Evolutionary conservation across 108 stramenopile species (phyloP).

Genomic region (Bacterosira constricta): DNA sequence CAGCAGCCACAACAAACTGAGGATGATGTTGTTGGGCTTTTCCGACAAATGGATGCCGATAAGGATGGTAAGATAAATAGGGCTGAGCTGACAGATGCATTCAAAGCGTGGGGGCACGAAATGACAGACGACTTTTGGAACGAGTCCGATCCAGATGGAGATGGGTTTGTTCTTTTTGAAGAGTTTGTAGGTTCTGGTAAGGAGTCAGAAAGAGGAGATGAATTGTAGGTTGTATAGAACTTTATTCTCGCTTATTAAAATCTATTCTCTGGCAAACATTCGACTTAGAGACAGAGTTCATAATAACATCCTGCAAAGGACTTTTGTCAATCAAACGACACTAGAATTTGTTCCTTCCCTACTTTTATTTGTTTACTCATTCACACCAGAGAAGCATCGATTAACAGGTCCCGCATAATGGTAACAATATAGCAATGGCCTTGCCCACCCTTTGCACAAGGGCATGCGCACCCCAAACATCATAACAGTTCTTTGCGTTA

Average conservation of each 20-base stretch:
- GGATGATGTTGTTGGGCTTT: constrained; percentile 3
- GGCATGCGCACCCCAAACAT: constrained; percentile 53
- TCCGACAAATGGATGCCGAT: constrained; percentile 21
- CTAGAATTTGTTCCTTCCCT: no score
- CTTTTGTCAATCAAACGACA: no score
- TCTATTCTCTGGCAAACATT: no score
- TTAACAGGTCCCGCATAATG: no score
- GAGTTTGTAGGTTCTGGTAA: constrained; percentile 21
- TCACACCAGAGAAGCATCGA: no score
- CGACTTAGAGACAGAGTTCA: no score
- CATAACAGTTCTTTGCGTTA: constrained; percentile 49
- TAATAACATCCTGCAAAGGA: no score
- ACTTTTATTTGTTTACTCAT: no score
- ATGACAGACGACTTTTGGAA: constrained; percentile 34
- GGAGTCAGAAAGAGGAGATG: background rate
- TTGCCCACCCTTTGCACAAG: constrained; percentile 42
- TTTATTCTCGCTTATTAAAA: no score
- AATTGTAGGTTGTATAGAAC: constrained; percentile 1
- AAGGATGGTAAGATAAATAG: constrained; percentile 26
- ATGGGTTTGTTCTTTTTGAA: constrained; percentile 24
- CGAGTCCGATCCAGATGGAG: constrained; percentile 29
- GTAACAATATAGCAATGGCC: constrained; percentile 25
- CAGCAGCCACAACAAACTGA: background rate
- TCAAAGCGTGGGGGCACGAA: constrained; percentile 11
- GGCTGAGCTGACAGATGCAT: constrained; percentile 12